These are phyloP conservation scores for Penicillium sp. DNA, from an alignment of 2,329 filamentous ascomycete genomes.

Conservation along the genomic window DNA sequence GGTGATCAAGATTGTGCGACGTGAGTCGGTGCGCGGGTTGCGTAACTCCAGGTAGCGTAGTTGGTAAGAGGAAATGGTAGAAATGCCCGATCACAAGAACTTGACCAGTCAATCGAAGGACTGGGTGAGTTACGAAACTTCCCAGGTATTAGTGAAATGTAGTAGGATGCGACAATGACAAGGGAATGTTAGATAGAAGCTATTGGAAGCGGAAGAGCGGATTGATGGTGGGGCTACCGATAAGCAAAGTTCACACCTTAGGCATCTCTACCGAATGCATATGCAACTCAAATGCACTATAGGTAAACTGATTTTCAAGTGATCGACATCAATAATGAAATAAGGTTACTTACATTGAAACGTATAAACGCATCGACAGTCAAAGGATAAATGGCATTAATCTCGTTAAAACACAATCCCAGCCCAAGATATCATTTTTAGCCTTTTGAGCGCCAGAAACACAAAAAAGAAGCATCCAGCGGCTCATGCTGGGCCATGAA, in stretches of 20 bases:
- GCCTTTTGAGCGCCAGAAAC: slow-evolving; percentile 24
- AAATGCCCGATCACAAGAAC: not conserved
- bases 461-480: slow-evolving; percentile 10
- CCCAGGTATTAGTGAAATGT: not conserved
- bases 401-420: slow-evolving; percentile 17
- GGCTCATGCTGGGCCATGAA: not conserved
- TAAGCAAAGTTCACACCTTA: slow-evolving; percentile 4
- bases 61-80: not conserved
- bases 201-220: not conserved
- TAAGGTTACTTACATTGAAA: not conserved
- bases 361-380: not conserved
- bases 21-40: not conserved
- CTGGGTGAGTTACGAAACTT: too few species aligned
- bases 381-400: slow-evolving; percentile 23
- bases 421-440: slow-evolving; percentile 23
- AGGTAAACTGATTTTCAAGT: not conserved
- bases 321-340: not conserved
- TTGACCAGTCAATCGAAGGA: not conserved
- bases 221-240: slow-evolving; percentile 16
- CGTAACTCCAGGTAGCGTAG: not conserved
- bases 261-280: not conserved
- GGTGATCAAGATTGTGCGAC: not conserved
- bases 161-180: slow-evolving; percentile 1
- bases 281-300: not conserved
- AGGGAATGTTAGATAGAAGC: not conserved